Evolutionary conservation across 176 grass and related monocot genomes (phyloP), one percentile per base, ranked within the genome.

Genomic region (Triticum turgidum): DNA sequence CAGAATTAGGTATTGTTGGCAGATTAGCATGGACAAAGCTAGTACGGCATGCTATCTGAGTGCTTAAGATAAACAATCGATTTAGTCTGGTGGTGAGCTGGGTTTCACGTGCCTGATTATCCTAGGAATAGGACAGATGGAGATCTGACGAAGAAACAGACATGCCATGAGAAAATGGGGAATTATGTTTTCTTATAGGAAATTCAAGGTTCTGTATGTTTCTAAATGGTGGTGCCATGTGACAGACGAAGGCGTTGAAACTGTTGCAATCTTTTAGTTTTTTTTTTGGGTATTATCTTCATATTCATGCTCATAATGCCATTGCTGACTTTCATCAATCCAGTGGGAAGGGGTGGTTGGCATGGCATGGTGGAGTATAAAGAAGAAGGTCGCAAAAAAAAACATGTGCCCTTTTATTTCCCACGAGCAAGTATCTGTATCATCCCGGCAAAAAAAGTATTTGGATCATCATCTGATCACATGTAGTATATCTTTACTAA

Each of bases 51-150:
- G 56, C 14, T 44, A 62, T n/a, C 21, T 49, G 10, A 83, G 76
- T 72, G 58, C 72, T 73, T 13, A 21, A 72, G 79, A 38, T 32
- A 85, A 76, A 20, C 54, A 32, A 81, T 59, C 39, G 66, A 66
- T 85, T 68, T 81, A 90, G 65, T 90, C 72, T n/a, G 24, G 68
- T 85, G 77, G n/a, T 84, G 88, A 81, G 91, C 81, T 93, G 85
- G 74, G 73, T 37, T 61, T 65, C 54, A 81, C 83, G 37, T 89
- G 27, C 45, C 47, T 81, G 61, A 4, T 20, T 47, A 67, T 67
- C 42, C 73, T 81, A 27, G 49, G 18, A 49, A 42, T 68, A 47
- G 62, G 18, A 49, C 41, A 1, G 25, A 37, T 11, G 58, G 33
- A 3, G 18, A 67, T 75, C 18, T 10, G 25, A 7, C 24, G 5